Base-by-base conservation (phyloP, 441 rosid species). In the Gossypium lobatum region DNA sequence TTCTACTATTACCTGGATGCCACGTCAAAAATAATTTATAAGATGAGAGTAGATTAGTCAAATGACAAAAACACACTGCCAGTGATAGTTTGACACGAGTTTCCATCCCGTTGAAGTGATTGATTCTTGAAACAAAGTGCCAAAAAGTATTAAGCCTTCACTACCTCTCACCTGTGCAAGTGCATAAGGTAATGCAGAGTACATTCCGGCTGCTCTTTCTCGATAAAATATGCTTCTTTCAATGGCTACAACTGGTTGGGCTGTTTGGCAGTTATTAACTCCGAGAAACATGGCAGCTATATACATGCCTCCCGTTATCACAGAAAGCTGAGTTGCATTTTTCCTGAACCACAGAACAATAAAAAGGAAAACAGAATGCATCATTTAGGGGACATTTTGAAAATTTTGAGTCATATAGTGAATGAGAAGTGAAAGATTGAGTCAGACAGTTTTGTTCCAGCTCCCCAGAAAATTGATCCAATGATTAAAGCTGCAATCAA, bases 131-230 rank as follows among this genome's bases (percentile, higher is more conserved):
- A 0, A 37, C 7, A 1, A 37, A 17, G 52, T 64, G 68, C 7
- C 20, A 9, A 8, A 17, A 18, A 6, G 25, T 53, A 17, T 0
- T 63, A 17, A 63, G 3, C 18, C 53, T 10, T 20, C 14, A 31
- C 16, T 91, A 66, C 17, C 39, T 46, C 76, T 80, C 54, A 95
- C 97, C 88, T 95, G 98, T 69, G 96, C 92, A 26, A 91, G 71
- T 69, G 99, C 98, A 78, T 92, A 96, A 31, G 99, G 94, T 61
- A 96, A 79, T 14, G 93, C 91, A 59, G 98, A 93, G 76, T 90
- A 95, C 97, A 95, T 95, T 69, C 93, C 91, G 0, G 97, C 98
- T 0, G 96, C 99, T 79, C 80, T 86, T 85, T 93, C 98, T 34
- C 97, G 79, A 78, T 91, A 93, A 76, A 91, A 93, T 11, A 91